Percentiles rank a stretch among this genome's conserved stretches.
These are phyloP conservation scores for Solanum chilense DNA, from an alignment of 257 asterid genomes.

Conservation along the genomic window DNA sequence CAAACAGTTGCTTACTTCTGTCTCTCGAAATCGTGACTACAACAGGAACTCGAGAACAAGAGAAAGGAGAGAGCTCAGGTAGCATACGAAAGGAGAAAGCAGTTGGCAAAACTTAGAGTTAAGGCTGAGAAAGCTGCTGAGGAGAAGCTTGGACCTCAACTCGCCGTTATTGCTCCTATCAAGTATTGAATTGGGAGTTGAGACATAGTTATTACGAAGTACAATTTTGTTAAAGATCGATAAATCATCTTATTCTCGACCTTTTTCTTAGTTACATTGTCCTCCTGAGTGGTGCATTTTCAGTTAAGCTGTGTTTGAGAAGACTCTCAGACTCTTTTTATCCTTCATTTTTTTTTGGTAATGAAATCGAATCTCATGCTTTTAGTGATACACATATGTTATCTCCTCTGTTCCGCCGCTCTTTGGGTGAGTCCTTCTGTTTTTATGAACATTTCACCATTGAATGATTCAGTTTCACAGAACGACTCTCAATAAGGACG, in stretches of 20 bases:
- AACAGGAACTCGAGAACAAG: slow-evolving; percentile 83
- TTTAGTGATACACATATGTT: neutral
- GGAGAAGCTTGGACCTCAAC: slow-evolving; percentile 79
- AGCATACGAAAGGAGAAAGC: slow-evolving; percentile 79
- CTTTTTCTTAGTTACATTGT: neutral
- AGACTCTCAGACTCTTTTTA: neutral
- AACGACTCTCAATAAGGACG: neutral
- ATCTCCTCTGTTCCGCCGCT: neutral
- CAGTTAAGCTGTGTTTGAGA: neutral
- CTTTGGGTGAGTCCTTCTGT: no score
- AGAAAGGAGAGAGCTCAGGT: slow-evolving; percentile 77
- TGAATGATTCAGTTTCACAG: no score
- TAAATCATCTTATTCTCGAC: neutral
- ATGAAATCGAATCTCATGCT: neutral
- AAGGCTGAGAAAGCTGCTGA: slow-evolving; percentile 75
- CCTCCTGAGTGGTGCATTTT: neutral
- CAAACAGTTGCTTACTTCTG: neutral
- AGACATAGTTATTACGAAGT: neutral
- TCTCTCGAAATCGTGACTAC: neutral
- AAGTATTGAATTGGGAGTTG: slow-evolving; percentile 32
- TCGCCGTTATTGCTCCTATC: slow-evolving; percentile 51
- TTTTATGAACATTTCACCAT: no score
- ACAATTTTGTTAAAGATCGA: slow-evolving; percentile 19
- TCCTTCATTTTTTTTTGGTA: neutral
- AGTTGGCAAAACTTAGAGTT: slow-evolving; percentile 47